Base-by-base conservation (phyloP, 164 flowering plant species). In the Houttuynia cordata region DNA sequence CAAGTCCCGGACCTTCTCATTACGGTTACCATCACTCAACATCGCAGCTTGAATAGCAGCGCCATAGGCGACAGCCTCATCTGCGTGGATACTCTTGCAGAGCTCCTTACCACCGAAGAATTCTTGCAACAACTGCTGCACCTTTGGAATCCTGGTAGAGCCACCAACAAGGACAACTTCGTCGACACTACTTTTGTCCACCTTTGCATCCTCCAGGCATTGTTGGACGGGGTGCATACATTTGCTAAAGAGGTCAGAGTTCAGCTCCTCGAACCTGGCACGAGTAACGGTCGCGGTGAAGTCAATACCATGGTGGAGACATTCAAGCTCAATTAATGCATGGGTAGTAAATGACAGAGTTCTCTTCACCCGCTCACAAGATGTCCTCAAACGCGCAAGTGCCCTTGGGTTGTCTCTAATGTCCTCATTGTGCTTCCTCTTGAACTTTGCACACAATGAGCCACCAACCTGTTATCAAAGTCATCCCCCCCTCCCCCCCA, bases 91-190 rank as follows among this genome's bases (percentile, higher is more conserved):
- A 66, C 81, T 81, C 75, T 78, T 78, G 74, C 83, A 77, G 4
- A 81, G 80, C 68, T 80, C 83, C 71, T 79, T 77, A 22, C 81
- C 80, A 19, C 76, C 77, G 68, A 77, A 81, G 70, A 77, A 77
- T 51, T 81, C 83, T 54, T 81, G 81, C 74, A 81, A 68, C 37
- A 81, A 59, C 45, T 71, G 78, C 64, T 79, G 81, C 3, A 79
- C 81, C 68, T 72, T 81, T 6, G 80, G 81, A 61, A 79, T 79
- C 64, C 80, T 68, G 4, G 83, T 79, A 0, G 83, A 79, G 0
- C 85, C 83, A 57, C 83, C 83, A 53, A 78, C 86, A 47, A 77
- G 76, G 19, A 82, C 86, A 30, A 78, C 76, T 4, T 82, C 86
- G 34, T 82, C 71, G 12, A 82, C 68, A 14, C 51, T 51, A 59